Evolutionary conservation across 495 filamentous ascomycete genomes (phyloP).

Genomic region (Echria macrotheca): DNA sequence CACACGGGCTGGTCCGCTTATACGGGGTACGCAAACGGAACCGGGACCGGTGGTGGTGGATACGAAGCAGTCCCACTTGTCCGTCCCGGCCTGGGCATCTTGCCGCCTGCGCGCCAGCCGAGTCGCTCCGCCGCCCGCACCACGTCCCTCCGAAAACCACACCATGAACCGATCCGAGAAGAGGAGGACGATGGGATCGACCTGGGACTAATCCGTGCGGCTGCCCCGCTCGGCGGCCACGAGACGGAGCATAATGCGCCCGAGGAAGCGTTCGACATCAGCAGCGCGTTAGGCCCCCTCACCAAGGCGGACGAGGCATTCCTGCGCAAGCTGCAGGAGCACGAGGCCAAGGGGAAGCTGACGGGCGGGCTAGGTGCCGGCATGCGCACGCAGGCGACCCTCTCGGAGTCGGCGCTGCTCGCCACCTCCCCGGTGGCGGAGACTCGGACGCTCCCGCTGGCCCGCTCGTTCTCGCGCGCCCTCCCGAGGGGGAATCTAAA

Average conservation of each 20-base stretch:
- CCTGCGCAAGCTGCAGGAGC: slow-evolving; percentile 32
- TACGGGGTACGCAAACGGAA: slow-evolving; percentile 14
- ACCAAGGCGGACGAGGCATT: slow-evolving; percentile 34
- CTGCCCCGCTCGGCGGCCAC: slow-evolving; percentile 24
- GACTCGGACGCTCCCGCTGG: slow-evolving; percentile 27
- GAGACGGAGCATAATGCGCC: slow-evolving; percentile 7
- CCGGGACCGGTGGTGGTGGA: too few species aligned
- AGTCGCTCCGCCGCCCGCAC: slow-evolving; percentile 14
- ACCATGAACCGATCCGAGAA: slow-evolving; percentile 33
- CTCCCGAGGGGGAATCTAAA: slow-evolving; percentile 17
- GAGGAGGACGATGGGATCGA: slow-evolving; percentile 42
- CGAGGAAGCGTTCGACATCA: slow-evolving; percentile 32
- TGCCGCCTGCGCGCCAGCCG: slow-evolving; percentile 6
- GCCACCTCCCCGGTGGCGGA: slow-evolving; percentile 30
- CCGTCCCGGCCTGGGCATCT: not conserved
- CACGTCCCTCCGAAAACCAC: slow-evolving; percentile 12
- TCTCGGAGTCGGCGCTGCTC: slow-evolving; percentile 38
- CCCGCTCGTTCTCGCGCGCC: slow-evolving; percentile 30
- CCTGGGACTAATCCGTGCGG: slow-evolving; percentile 33
- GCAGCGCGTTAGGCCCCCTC: slow-evolving; percentile 32
- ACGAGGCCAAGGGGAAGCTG: slow-evolving; percentile 42
- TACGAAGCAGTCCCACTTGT: slow-evolving; percentile 32
- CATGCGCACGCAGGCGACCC: slow-evolving; percentile 31
- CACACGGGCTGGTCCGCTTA: slow-evolving; percentile 14
- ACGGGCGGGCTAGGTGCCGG: slow-evolving; percentile 46